Base-by-base conservation (phyloP, 2,329 filamentous ascomycete species). In the Orbilia javanica region DNA sequence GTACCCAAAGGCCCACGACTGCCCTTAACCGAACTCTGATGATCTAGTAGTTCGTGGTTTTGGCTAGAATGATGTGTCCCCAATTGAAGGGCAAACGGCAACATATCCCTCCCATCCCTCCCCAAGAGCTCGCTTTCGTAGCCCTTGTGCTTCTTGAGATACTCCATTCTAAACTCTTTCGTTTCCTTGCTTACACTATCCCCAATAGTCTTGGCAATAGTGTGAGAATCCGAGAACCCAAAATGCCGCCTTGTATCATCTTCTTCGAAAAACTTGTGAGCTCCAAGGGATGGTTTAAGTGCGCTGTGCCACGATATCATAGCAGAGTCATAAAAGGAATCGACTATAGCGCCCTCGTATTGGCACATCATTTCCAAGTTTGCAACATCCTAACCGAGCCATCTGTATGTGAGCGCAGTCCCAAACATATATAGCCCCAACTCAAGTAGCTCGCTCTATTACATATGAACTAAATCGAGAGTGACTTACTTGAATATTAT, bases 311-410 rank as follows among this genome's bases (percentile, higher is more conserved):
- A 95, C 0, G 90, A 91, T 6, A 94, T 86, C 44, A 94, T 83
- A 0, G 91, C 90, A 79, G 90, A 90, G 79, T 95, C 92, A 82
- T 93, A 94, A 25, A 94, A 84, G 0, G 89, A 89, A 81, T 94
- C 91, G 0, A 94, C 92, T 72, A 94, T 92, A 0, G 91, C 89
- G 0, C 92, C 92, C 84, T 94, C 91, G 0, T 93, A 82, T 69
- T 93, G 91, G 1, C 88, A 86, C 88, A 93, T 90, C 92, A 95
- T 94, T 83, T 95, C 92, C 69, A 94, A 77, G 80, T 95, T 95
- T 80, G 92, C 90, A 66, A 93, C 94, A 79, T 93, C 90, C 83
- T 90, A 34, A 10, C 13, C 42, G n/a, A 15, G 31, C 11, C 46
- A 20, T 55, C 8, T 34, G n/a, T 10, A n/a, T n/a, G 42, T 1